A percentile compares a stretch with the other conserved stretches of the same genome.
Conservation (phyloP, 2,329 filamentous ascomycete genomes). For the Malbranchea cinnamomea region DNA sequence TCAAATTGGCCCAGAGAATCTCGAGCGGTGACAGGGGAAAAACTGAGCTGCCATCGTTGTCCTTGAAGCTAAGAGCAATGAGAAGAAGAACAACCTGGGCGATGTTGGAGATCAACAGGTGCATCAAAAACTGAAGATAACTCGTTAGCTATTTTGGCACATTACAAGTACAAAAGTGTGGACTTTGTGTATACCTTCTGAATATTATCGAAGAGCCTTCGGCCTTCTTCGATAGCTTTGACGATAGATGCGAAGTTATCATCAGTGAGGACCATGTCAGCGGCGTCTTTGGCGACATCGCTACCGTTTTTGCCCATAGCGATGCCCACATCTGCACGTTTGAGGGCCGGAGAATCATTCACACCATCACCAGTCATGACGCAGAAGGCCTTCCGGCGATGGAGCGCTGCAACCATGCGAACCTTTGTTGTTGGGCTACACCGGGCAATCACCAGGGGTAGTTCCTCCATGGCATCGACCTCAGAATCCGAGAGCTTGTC, state of each 20-base stretch:
- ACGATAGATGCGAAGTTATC: conserved; percentile 73
- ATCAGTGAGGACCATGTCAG: conserved; percentile 35
- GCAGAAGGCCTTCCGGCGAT: conserved; percentile 46
- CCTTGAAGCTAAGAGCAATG: conserved; percentile 67
- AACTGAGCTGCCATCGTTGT: conserved; percentile 53
- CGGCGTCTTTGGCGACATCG: conserved; percentile 63
- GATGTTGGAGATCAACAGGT: conserved; percentile 65
- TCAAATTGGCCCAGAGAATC: conserved; percentile 85
- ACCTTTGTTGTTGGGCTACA: conserved; percentile 48
- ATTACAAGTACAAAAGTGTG: conserved; percentile 21
- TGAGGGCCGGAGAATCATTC: conserved; percentile 62
- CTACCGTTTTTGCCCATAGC: conserved; percentile 63
- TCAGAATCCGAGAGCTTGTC: conserved; percentile 56
- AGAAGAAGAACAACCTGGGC: conserved; percentile 71
- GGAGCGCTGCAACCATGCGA: conserved; percentile 52
- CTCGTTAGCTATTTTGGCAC: conserved; percentile 40
- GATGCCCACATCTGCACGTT: conserved; percentile 63
- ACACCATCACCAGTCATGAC: conserved; percentile 73
- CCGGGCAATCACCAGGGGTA: conserved; percentile 37
- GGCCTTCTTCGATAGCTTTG: conserved; percentile 63
- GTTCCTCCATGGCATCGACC: conserved; percentile 41
- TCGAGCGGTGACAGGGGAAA: conserved; percentile 75
- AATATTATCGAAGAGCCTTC: conserved; percentile 68
- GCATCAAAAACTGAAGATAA: conserved; percentile 52
- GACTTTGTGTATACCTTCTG: conserved; percentile 33